Base-by-base conservation (phyloP, 768 basidiomycete genomes). In the Lactarius pseudohatsudake region DNA sequence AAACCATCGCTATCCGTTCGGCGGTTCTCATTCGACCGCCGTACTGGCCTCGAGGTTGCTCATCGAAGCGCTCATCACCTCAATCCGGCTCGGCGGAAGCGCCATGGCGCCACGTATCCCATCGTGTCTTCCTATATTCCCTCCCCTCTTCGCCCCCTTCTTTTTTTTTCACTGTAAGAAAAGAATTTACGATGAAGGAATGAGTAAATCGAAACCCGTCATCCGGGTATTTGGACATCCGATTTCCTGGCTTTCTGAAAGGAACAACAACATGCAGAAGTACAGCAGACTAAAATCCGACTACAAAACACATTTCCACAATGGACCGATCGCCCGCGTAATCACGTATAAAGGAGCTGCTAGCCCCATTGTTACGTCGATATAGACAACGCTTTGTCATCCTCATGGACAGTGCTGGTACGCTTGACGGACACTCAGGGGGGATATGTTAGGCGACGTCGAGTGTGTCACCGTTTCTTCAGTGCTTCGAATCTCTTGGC, bases 401-500 rank as follows among this genome's bases (percentile, higher is more conserved):
- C 62, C 57, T 53, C 26, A 5, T 26, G 22, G 1, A 22, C 47
- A 5, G 45, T 9, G 45, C 45, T 4, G 45, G 45, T 0, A 9
- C 26, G 32, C 7, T 32, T 32, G 32, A 32, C 6, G 32, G 55
- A 55, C 57, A 57, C 58, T 15, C 26, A 26, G 60, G 26, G 18
- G 16, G 54, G 55, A 53, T 55, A 66, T 55, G 54, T 13, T 45
- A 59, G 28, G 40, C 58, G 45, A 32, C 61, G 28, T 32, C 22
- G 22, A 16, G 60, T 41, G 59, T 41, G 57, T 77, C 76, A 92
- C 57, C 86, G 86, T 78, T 92, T 92, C 81, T 96, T 97, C 72
- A 97, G 77, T 34, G 86, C 89, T 67, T 90, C 92, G 72, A 97
- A 96, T 64, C 95, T 86, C 75, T 84, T 86, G 59, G 88, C 79